A percentile compares a stretch with the other conserved stretches of the same genome.
These are phyloP conservation scores for Globisporangium splendens DNA, from an alignment of 352 stramenopile species.

Conservation along the genomic window DNA sequence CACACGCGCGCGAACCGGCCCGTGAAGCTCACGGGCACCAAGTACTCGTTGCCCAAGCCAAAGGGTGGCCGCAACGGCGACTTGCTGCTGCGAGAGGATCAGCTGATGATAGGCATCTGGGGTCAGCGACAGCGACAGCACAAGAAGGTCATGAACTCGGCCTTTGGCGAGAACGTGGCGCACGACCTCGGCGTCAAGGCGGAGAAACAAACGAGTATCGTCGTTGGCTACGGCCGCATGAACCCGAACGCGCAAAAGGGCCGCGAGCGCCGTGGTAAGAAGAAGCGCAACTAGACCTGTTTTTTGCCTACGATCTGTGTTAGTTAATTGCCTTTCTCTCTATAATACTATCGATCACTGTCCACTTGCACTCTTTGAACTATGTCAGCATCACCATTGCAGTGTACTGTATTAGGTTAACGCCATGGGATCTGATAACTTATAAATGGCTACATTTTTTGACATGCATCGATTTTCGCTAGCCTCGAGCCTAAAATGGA, in stretches of 20 bases:
- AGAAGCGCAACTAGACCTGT: constrained; percentile 84
- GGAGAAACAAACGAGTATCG: constrained; percentile 87
- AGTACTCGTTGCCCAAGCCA: constrained; percentile 97
- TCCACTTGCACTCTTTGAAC: too few relatives aligned
- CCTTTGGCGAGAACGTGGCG: constrained; percentile 95
- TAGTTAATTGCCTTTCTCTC: constrained; percentile 2
- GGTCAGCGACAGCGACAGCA: constrained; percentile 92
- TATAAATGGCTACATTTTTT: too few relatives aligned
- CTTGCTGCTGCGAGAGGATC: constrained; percentile 96
- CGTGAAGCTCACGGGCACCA: constrained; percentile 92
- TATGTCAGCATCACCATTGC: too few relatives aligned
- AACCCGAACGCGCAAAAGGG: constrained; percentile 97
- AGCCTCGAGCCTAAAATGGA: too few relatives aligned
- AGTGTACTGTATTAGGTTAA: too few relatives aligned
- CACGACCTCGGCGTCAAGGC: constrained; percentile 92
- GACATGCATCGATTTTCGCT: too few relatives aligned
- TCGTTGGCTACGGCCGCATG: constrained; percentile 92
- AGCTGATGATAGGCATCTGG: constrained; percentile 96
- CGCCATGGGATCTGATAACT: too few relatives aligned
- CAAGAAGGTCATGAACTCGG: constrained; percentile 88
- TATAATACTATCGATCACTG: too few relatives aligned
- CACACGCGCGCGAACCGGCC: constrained; percentile 80
- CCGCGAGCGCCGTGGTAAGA: constrained; percentile 95
- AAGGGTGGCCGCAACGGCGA: constrained; percentile 92
- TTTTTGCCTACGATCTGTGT: too few relatives aligned